Evolutionary conservation across 2,329 filamentous ascomycete genomes (phyloP), one percentile per base, ranked within the genome.

Genomic region (Hypoxylon rubiginosum): DNA sequence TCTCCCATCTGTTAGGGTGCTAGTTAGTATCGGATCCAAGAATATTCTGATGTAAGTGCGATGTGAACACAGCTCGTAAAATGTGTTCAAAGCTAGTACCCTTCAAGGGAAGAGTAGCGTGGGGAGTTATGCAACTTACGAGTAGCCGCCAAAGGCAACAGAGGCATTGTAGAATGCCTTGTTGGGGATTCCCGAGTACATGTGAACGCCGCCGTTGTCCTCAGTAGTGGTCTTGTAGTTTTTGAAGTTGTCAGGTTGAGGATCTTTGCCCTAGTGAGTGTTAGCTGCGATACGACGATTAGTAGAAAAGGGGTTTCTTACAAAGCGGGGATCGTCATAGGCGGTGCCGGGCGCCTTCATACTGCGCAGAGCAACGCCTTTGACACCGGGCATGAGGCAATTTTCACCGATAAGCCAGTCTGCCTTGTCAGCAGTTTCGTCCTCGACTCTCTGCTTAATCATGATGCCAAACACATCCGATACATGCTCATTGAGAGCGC

Each of bases 391-490:
- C 69, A 85, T 74, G 45, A 87, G 82, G 50, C 84, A 85, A 32
- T 81, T 81, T 72, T 87, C 83, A 32, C 84, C 85, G 52, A 87
- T 82, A 2, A 87, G 77, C 85, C 85, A 88, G 72, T 87, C 84
- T 2, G 85, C 83, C 8, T 80, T 75, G 3, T 78, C 78, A 0
- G 83, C 78, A 9, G 76, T 81, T 69, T 83, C 80, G 21, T 84
- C 66, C 57, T 85, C 78, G 8, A 80, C 79, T 68, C 80, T 81
- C 74, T 88, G 86, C 78, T 88, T 86, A 63, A 85, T 77, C 83
- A 88, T 87, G 74, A 84, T 82, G 62, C 85, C 86, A 69, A 88
- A 88, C 1, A 84, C 83, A 68, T 88, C 86, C 0, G 85, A 84
- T 32, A 88, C 70, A 67, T 85, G 84, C 74, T 88, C 86, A 64